Base-by-base conservation (phyloP, 495 filamentous ascomycete species). In the Parathielavia appendiculata region DNA sequence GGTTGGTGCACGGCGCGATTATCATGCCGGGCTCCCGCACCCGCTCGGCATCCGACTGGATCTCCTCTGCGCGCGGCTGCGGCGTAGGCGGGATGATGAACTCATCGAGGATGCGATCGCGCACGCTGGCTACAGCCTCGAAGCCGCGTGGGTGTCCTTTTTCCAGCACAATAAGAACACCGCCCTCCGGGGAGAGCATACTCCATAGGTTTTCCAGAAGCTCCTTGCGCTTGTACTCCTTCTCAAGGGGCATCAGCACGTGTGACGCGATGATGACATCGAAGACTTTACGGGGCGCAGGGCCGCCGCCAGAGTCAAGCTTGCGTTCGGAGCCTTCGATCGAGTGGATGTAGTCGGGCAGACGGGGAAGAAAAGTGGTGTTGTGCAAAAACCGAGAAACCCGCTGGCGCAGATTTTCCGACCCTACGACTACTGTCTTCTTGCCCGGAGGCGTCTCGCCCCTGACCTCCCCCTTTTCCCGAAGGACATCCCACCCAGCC, bases 1-100 rank as follows among this genome's bases (percentile, higher is more conserved):
- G 95, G 73, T 91, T 96, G 1, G 93, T 98, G 71, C 93, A 98
- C 0, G 93, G 93, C 0, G 95, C 93, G 59, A 98, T 80, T 63
- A 98, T 97, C 85, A 92, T 91, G 60, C 91, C 93, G 1, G 79
- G 71, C 60, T 93, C 90, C 13, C 73, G 75, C 23, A 63, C 62
- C 16, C 72, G 69, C 36, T 59, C 49, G n/a, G 54, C 40, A 9
- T 51, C 64, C 3, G 57, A 23, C 19, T 73, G 62, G 38, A 66
- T 58, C 50, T 64, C 67, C 20, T 68, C 63, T 13, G 64, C 48
- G 20, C 58, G 61, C n/a, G 70, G 65, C 35, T 66, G 60, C 1
- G 81, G 77, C 16, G 72, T 79, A 6, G 88, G 85, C 41, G 86
- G 85, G 12, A 86, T 69, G 62, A 97, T 88, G 64, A 88, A 82